These are phyloP conservation scores for Echinosophora koreensis DNA, from an alignment of 306 rosid genomes.

Conservation along the genomic window DNA sequence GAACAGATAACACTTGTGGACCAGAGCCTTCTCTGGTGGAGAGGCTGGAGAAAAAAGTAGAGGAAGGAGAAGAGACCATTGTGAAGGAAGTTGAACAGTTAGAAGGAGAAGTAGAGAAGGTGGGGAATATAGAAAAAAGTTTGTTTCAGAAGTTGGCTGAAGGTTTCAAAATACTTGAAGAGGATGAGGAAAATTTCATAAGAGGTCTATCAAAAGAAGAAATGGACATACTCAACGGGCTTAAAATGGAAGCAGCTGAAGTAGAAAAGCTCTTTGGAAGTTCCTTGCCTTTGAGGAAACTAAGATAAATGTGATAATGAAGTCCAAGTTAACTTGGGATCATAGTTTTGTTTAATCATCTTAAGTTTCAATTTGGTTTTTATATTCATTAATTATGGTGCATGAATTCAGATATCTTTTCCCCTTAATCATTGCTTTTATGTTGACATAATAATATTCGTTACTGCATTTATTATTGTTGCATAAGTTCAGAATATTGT, in stretches of 20 bases:
- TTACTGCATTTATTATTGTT: not conserved
- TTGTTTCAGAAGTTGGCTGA: constrained; percentile 73
- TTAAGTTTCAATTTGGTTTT: not conserved
- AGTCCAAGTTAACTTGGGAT: constrained; percentile 21
- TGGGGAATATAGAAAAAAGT: constrained; percentile 67
- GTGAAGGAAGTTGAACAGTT: constrained; percentile 80
- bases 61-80: constrained; percentile 82
- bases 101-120: constrained; percentile 80
- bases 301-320: constrained; percentile 56
- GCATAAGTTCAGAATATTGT: no score
- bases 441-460: not conserved
- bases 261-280: constrained; percentile 79
- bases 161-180: constrained; percentile 72
- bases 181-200: constrained; percentile 82
- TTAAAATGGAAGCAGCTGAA: constrained; percentile 85
- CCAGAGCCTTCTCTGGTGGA: constrained; percentile 95
- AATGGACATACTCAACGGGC: constrained; percentile 66
- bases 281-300: constrained; percentile 79
- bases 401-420: not conserved
- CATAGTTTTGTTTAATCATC: constrained; percentile 17
- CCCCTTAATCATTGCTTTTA: not conserved
- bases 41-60: constrained; percentile 85
- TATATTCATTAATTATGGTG: not conserved
- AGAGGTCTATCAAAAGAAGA: constrained; percentile 75
- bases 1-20: constrained; percentile 85